A percentile compares a stretch with the other conserved stretches of the same genome.
These are phyloP conservation scores for Globisporangium recalcitrans DNA, from an alignment of 352 stramenopile genomes.

Conservation along the genomic window DNA sequence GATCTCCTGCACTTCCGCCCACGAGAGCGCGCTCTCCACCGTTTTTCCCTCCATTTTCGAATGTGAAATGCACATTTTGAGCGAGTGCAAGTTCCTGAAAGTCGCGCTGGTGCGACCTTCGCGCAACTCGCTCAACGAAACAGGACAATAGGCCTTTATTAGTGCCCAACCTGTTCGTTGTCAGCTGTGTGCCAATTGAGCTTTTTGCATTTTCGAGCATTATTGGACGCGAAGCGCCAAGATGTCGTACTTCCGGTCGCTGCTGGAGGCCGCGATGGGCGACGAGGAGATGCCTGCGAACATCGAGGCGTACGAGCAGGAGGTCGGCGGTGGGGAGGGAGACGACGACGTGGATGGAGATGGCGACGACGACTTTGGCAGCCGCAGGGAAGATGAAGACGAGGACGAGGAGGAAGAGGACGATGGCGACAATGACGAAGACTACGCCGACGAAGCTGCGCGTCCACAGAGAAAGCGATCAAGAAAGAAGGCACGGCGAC, in stretches of 20 bases:
- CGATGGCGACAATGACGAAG: slow-evolving; percentile 8
- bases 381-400: slow-evolving; percentile 17
- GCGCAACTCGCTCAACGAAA: slow-evolving; percentile 13
- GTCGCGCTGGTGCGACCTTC: slow-evolving; percentile 22
- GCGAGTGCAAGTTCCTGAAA: neutral
- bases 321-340: slow-evolving; percentile 13
- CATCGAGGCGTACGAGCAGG: slow-evolving; percentile 43
- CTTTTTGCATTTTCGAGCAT: neutral
- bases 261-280: slow-evolving; percentile 78
- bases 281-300: slow-evolving; percentile 44
- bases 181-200: slow-evolving; percentile 4
- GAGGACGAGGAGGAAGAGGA: neutral
- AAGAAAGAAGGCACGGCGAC: slow-evolving; percentile 1
- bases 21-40: slow-evolving; percentile 31
- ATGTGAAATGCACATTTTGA: slow-evolving; percentile 12
- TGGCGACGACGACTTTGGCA: slow-evolving; percentile 5
- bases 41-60: slow-evolving; percentile 27
- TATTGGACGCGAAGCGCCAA: slow-evolving; percentile 3
- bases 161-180: neutral
- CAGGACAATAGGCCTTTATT: neutral
- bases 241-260: slow-evolving; percentile 82
- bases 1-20: slow-evolving; percentile 65
- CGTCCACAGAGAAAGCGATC: neutral
- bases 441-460: slow-evolving; percentile 4
- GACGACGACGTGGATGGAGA: slow-evolving; percentile 23